Conservation (phyloP, 345 rosid species). For the Syzygium aromaticum region DNA sequence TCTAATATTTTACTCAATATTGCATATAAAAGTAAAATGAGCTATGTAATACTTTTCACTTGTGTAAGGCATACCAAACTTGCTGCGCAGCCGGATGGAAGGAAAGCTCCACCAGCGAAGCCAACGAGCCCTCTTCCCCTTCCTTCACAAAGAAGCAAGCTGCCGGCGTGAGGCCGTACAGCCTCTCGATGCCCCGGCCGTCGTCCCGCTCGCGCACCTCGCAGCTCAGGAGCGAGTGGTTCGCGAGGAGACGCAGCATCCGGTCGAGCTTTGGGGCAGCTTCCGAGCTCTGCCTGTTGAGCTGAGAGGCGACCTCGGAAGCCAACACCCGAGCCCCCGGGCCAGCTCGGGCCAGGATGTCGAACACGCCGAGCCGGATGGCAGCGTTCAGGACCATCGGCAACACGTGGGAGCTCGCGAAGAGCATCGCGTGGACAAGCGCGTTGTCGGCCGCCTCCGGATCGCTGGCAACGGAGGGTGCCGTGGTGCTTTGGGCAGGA, state of each 20-base stretch:
- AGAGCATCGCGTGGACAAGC: not conserved
- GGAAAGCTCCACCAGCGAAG: not conserved
- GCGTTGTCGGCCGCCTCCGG: not conserved
- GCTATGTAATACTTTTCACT: not conserved
- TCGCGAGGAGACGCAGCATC: constrained; percentile 5
- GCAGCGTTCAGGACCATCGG: constrained; percentile 9
- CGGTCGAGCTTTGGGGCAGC: not conserved
- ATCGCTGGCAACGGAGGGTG: not conserved
- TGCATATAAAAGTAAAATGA: not conserved
- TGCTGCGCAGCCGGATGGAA: not conserved
- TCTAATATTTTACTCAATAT: not conserved
- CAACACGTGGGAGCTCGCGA: not conserved
- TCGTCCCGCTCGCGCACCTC: not conserved
- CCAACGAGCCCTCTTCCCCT: constrained; percentile 2
- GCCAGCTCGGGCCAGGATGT: constrained; percentile 1
- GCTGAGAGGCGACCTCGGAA: not conserved
- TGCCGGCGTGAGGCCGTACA: not conserved
- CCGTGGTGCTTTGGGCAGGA: not conserved
- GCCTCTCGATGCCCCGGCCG: not conserved
- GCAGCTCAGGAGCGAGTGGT: not conserved
- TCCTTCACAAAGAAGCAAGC: not conserved
- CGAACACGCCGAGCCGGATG: not conserved
- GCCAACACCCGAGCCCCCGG: not conserved
- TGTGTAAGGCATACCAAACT: constrained; percentile 3
- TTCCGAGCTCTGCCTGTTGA: not conserved